Evolutionary conservation across 148 eudicot species (phyloP).

Genomic region (Rhododendron ferrugineum): DNA sequence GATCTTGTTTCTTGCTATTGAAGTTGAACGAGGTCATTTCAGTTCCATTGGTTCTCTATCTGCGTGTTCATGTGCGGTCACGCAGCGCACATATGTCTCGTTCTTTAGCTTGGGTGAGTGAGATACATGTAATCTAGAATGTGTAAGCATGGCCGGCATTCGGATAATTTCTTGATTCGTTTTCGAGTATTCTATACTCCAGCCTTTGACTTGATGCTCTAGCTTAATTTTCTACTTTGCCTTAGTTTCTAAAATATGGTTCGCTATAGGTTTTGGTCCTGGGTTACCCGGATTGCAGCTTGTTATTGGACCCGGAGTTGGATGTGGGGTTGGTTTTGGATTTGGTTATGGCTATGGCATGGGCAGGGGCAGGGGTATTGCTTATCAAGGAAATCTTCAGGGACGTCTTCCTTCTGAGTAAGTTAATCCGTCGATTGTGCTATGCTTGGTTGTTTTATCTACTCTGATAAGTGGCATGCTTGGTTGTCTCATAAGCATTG

Average conservation of each 20-base stretch:
- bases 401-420: conserved; percentile 57
- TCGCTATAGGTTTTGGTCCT: conserved; percentile 63
- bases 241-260: background rate
- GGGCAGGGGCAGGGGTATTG: conserved; percentile 59
- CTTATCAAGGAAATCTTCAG: conserved; percentile 62
- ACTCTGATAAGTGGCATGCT: background rate
- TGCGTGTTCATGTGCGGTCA: background rate
- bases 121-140: background rate
- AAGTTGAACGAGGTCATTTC: background rate
- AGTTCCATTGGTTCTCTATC: background rate
- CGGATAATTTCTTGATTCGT: background rate
- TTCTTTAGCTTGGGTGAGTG: background rate
- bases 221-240: background rate
- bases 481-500: background rate
- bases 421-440: conserved; percentile 16
- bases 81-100: background rate
- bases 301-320: conserved; percentile 83
- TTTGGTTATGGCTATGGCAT: conserved; percentile 63
- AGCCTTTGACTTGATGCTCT: conserved; percentile 6
- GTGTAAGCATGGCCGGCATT: background rate
- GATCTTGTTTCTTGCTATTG: background rate
- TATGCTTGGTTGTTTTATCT: background rate
- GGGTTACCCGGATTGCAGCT: conserved; percentile 87
- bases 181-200: background rate
- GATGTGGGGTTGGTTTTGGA: conserved; percentile 91